Conservation (phyloP, 768 basidiomycete species). For the Amanita subjunquillea region DNA sequence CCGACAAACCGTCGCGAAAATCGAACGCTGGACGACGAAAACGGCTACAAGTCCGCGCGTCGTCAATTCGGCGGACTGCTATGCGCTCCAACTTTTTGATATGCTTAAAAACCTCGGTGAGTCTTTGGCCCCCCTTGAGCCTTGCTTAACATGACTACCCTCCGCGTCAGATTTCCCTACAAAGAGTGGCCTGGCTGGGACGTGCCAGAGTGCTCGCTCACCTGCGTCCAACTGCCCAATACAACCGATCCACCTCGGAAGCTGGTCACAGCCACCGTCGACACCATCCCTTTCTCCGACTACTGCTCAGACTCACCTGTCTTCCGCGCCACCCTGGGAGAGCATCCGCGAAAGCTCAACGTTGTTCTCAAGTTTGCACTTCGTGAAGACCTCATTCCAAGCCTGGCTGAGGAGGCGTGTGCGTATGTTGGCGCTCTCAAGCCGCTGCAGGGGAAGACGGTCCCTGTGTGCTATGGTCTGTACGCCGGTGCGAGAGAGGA, state of each 20-base stretch:
- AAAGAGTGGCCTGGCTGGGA: constrained; percentile 26
- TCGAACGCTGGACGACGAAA: background rate
- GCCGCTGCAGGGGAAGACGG: constrained; percentile 20
- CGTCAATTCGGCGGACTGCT: background rate
- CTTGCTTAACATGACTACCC: constrained; percentile 10
- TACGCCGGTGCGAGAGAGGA: constrained; percentile 21
- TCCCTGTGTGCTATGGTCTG: constrained; percentile 25
- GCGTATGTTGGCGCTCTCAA: constrained; percentile 21
- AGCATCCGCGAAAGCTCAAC: constrained; percentile 4
- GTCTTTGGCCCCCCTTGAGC: too few species aligned
- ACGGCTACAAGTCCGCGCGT: background rate
- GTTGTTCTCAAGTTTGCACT: constrained; percentile 29
- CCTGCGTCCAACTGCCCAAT: constrained; percentile 9
- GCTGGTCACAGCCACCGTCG: constrained; percentile 18
- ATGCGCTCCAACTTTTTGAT: background rate
- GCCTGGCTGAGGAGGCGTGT: constrained; percentile 22
- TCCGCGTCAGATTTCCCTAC: constrained; percentile 23
- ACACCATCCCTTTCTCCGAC: constrained; percentile 20
- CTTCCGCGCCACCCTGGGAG: constrained; percentile 19
- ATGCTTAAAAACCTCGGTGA: background rate
- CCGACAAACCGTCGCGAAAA: background rate
- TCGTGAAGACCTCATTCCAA: constrained; percentile 24
- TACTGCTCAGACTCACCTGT: constrained; percentile 28
- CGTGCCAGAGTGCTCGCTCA: constrained; percentile 19
- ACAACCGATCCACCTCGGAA: constrained; percentile 6